phyloP scores from a whole-genome alignment of 139 green algal genomes.

The Edaphochlamys debaryana region DNA sequence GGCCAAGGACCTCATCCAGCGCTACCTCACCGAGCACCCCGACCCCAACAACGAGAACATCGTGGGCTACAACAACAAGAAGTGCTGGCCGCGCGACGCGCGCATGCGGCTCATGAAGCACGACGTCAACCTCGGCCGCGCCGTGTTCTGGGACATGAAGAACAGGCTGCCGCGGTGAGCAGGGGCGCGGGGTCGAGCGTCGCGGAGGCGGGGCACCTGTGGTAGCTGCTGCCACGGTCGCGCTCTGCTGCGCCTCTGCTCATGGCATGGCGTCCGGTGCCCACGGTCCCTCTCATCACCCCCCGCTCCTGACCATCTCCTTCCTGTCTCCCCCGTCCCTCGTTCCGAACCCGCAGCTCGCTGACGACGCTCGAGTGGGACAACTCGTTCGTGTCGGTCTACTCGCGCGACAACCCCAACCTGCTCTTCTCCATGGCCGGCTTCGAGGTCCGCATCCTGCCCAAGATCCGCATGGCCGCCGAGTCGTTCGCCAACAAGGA shows the following conservation, averaged over 20 bases:
- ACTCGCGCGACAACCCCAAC: slow-evolving; percentile 98
- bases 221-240: too few relatives aligned
- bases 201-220: too few relatives aligned
- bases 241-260: too few relatives aligned
- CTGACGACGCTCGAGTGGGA: slow-evolving; percentile 99
- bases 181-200: too few relatives aligned
- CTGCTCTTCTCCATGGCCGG: slow-evolving; percentile 98
- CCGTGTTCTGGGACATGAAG: slow-evolving; percentile 98
- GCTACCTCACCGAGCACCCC: slow-evolving; percentile 99
- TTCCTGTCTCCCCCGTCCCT: too few relatives aligned
- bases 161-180: slow-evolving; percentile 85
- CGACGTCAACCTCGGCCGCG: slow-evolving; percentile 99
- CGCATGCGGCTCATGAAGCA: slow-evolving; percentile 99
- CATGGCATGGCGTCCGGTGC: too few relatives aligned
- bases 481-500: slow-evolving; percentile 95
- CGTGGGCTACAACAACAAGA: slow-evolving; percentile 99
- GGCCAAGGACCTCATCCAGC: slow-evolving; percentile 92
- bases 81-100: slow-evolving; percentile 98
- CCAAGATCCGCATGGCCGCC: slow-evolving; percentile 90
- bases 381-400: slow-evolving; percentile 95
- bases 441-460: slow-evolving; percentile 98
- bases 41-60: slow-evolving; percentile 99
- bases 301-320: too few relatives aligned
- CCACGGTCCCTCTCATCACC: too few relatives aligned
- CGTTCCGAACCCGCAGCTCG: too few relatives aligned